phyloP scores from a whole-genome alignment of 1,284 basidiomycete species.

The Tremellales sp. region DNA sequence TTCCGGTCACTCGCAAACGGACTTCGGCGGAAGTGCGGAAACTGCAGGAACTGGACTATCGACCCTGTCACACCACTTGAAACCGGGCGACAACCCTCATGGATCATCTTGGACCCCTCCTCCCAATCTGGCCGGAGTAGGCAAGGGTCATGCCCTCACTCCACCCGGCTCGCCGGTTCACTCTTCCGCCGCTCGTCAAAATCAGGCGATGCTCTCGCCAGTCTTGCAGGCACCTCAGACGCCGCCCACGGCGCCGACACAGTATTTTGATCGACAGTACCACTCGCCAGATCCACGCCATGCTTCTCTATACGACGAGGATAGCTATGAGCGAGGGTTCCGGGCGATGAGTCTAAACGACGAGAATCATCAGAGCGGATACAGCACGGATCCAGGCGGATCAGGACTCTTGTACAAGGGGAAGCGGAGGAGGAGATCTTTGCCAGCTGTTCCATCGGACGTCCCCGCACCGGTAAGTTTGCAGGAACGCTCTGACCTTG shows the following conservation, averaged over 20 bases:
- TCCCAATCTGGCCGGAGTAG: slow-evolving; percentile 23
- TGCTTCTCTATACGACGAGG: not conserved
- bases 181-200: slow-evolving; percentile 6
- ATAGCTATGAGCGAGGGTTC: slow-evolving; percentile 2
- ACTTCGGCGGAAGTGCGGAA: slow-evolving; percentile 7
- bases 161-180: slow-evolving; percentile 27
- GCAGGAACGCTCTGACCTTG: not conserved
- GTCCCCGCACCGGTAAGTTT: slow-evolving; percentile 30
- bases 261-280: not conserved
- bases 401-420: slow-evolving; percentile 7
- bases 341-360: not conserved
- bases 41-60: slow-evolving; percentile 1
- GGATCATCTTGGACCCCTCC: not conserved
- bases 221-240: slow-evolving; percentile 1
- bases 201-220: slow-evolving; percentile 10
- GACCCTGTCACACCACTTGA: slow-evolving; percentile 11
- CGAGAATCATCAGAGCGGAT: too few relatives aligned
- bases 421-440: slow-evolving; percentile 15
- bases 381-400: not conserved
- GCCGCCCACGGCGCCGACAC: not conserved
- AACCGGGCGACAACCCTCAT: slow-evolving; percentile 13
- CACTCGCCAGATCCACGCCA: not conserved
- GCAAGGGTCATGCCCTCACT: slow-evolving; percentile 30
- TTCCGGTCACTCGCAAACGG: slow-evolving; percentile 3
- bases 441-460: slow-evolving; percentile 27